A percentile compares a stretch with the other conserved stretches of the same genome.
These are phyloP conservation scores for Leccinum fuscescens DNA, from an alignment of 1,284 basidiomycete genomes.

Conservation along the genomic window DNA sequence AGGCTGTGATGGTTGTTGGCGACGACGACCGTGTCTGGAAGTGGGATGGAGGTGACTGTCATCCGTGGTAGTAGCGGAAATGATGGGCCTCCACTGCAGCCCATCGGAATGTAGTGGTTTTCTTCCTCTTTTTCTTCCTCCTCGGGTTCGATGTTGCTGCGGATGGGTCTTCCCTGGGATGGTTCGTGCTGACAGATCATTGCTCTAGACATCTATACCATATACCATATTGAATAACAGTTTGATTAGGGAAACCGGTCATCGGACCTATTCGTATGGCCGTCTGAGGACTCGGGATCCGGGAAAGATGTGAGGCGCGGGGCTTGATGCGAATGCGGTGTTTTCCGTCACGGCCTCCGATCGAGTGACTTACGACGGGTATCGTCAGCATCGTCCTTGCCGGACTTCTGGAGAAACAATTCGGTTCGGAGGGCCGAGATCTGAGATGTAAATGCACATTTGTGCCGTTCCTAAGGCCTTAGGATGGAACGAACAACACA, in stretches of 20 bases:
- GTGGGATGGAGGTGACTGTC: conserved; percentile 27
- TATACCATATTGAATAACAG: neutral
- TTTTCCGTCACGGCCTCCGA: neutral
- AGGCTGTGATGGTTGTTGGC: conserved; percentile 39
- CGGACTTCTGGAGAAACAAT: neutral
- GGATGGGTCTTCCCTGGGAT: neutral
- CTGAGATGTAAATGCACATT: neutral
- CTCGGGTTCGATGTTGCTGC: neutral
- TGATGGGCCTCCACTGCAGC: neutral
- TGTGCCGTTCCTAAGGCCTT: neutral
- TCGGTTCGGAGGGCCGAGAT: neutral
- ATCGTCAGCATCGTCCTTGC: neutral
- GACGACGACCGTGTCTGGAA: conserved; percentile 15
- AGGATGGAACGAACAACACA: too few species aligned
- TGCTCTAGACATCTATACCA: neutral
- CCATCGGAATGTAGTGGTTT: neutral
- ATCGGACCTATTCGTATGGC: neutral
- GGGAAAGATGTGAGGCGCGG: neutral
- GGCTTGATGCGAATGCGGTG: neutral
- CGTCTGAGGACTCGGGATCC: neutral
- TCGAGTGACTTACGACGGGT: neutral
- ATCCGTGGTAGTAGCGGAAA: conserved; percentile 13
- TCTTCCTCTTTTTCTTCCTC: neutral
- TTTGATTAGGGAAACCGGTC: neutral
- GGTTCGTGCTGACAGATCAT: neutral